Evolutionary conservation across 179 eudicot species (phyloP).

Genomic region (Silene coronaria): DNA sequence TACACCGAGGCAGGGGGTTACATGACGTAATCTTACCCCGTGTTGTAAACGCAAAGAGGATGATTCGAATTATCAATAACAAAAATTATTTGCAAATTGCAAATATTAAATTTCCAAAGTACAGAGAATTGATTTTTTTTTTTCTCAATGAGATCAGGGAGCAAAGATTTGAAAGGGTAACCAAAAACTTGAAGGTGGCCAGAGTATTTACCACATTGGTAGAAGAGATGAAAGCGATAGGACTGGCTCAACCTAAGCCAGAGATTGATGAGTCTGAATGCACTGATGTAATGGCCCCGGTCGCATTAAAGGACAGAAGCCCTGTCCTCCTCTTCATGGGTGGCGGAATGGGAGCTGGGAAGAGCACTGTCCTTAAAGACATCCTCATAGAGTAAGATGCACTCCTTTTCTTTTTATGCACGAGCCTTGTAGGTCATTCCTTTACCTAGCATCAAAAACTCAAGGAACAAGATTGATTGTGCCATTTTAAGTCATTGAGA

Average conservation of each 20-base stretch:
- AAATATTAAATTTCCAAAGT: background rate
- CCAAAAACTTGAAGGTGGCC: conserved; percentile 88
- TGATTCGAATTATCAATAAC: background rate
- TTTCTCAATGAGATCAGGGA: conserved; percentile 45
- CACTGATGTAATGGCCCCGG: conserved; percentile 97
- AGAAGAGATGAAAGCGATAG: conserved; percentile 97
- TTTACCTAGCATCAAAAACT: background rate
- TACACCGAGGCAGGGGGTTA: too few species aligned
- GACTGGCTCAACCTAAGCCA: conserved; percentile 45
- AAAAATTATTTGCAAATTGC: background rate
- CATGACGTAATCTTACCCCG: too few species aligned
- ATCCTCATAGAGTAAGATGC: conserved; percentile 81
- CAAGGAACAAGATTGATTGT: background rate
- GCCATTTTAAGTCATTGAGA: too few species aligned
- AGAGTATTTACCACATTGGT: conserved; percentile 86
- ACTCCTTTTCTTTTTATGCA: conserved; percentile 1
- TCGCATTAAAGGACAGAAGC: conserved; percentile 85
- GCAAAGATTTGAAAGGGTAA: conserved; percentile 83
- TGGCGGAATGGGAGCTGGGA: conserved; percentile 99
- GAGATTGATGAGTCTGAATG: conserved; percentile 73
- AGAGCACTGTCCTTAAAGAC: conserved; percentile 96
- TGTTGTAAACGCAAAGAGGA: too few species aligned
- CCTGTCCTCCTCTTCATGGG: conserved; percentile 98
- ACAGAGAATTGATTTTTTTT: background rate
- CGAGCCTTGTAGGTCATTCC: background rate